Evolutionary conservation across 805 yeast species (phyloP).

Genomic region (Aciculoconidium aculeatum): DNA sequence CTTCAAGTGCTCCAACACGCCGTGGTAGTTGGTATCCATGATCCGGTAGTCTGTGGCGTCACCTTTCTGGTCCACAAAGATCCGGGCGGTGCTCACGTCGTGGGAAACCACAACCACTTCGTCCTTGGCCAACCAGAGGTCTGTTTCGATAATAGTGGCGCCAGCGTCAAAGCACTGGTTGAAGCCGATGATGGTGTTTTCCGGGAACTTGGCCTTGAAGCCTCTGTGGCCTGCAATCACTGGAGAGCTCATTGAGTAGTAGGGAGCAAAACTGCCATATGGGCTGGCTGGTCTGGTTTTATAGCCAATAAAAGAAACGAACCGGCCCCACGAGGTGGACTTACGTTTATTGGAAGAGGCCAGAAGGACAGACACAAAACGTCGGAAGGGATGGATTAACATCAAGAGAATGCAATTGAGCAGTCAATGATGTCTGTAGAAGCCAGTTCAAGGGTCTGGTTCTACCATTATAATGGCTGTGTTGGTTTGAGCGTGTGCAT

Average conservation of each 20-base stretch:
- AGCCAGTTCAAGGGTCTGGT: too few relatives aligned
- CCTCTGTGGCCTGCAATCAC: conserved; percentile 40
- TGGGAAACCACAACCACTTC: conserved; percentile 35
- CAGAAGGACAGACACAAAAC: too few relatives aligned
- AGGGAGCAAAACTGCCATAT: too few relatives aligned
- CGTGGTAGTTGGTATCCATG: conserved; percentile 24
- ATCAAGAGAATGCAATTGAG: too few relatives aligned
- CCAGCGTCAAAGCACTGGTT: conserved; percentile 31
- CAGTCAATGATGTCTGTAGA: too few relatives aligned
- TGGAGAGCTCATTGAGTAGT: conserved; percentile 14
- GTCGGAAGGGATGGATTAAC: too few relatives aligned
- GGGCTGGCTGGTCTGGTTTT: too few relatives aligned
- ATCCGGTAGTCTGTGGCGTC: conserved; percentile 30
- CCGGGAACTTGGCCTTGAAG: conserved; percentile 34
- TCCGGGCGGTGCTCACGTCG: conserved; percentile 33
- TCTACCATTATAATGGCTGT: too few relatives aligned
- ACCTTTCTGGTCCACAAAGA: conserved; percentile 31
- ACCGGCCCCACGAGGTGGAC: too few relatives aligned
- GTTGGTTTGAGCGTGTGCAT: too few relatives aligned
- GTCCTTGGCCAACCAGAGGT: conserved; percentile 35
- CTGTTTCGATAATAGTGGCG: conserved; percentile 38
- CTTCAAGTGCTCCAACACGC: conserved; percentile 19
- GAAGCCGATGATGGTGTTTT: conserved; percentile 36
- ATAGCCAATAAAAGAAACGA: too few relatives aligned
- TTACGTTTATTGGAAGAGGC: too few relatives aligned